Conservation (phyloP, 257 asterid species). For the Thymus quinquecostatus region DNA sequence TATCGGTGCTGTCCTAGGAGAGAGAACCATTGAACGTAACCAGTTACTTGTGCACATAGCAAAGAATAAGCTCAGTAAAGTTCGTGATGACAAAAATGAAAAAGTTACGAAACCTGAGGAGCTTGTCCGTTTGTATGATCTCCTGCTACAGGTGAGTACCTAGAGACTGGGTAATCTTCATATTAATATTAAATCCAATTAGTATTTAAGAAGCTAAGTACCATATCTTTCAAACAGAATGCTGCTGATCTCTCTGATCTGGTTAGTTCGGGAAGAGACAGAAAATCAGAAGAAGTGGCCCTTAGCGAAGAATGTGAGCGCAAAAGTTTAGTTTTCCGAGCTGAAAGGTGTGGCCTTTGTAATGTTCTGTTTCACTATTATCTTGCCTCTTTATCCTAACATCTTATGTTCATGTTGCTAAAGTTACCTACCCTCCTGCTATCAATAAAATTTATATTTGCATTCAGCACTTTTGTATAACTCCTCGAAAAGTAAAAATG, state of each 20-base stretch:
- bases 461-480: constrained; percentile 6
- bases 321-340: constrained; percentile 70
- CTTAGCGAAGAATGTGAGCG: constrained; percentile 83
- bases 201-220: constrained; percentile 16
- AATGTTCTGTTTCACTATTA: not conserved
- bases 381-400: not conserved
- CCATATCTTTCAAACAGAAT: constrained; percentile 54
- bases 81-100: constrained; percentile 83
- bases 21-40: constrained; percentile 92
- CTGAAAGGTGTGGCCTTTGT: constrained; percentile 68
- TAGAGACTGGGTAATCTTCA: not conserved
- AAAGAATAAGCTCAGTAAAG: constrained; percentile 76
- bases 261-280: constrained; percentile 93
- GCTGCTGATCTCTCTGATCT: constrained; percentile 88
- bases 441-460: not conserved
- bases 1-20: constrained; percentile 84
- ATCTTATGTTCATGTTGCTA: not conserved
- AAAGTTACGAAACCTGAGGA: constrained; percentile 95
- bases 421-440: constrained; percentile 7
- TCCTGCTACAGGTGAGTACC: constrained; percentile 69
- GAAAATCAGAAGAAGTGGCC: constrained; percentile 81
- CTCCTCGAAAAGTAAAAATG: constrained; percentile 14
- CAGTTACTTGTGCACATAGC: constrained; percentile 85
- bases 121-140: constrained; percentile 90
- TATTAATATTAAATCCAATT: constrained; percentile 19